Conservation (phyloP, 164 flowering plant genomes). For the Tetracentron sinense region DNA sequence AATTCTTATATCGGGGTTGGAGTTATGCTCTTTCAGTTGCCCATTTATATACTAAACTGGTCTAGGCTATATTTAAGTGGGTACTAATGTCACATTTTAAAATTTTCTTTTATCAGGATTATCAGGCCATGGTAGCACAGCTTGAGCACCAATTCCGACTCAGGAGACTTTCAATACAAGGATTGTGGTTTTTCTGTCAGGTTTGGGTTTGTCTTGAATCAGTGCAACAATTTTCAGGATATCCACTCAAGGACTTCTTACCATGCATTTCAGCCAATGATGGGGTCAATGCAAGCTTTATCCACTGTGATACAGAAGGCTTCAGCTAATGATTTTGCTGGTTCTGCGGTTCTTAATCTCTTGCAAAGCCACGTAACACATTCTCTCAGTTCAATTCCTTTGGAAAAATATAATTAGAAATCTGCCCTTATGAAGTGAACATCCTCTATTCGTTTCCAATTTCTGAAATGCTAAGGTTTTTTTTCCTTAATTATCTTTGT, state of each 20-base stretch:
- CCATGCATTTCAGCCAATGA: conserved; percentile 63
- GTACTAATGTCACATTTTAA: not conserved
- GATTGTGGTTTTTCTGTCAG: conserved; percentile 98
- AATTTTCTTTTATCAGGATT: conserved; percentile 54
- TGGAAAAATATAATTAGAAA: not conserved
- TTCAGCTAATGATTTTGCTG: conserved; percentile 51
- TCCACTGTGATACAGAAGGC: conserved; percentile 69
- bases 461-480: not conserved
- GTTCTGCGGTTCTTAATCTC: conserved; percentile 91
- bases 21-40: not conserved
- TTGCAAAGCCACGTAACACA: conserved; percentile 80
- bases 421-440: not conserved
- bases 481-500: not conserved
- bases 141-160: conserved; percentile 96
- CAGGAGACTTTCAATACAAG: conserved; percentile 90
- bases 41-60: not conserved
- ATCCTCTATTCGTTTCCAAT: not conserved
- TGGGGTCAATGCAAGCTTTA: conserved; percentile 88
- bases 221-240: not conserved
- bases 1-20: no score
- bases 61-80: not conserved
- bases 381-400: not conserved
- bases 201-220: conserved; percentile 30
- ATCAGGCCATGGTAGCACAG: conserved; percentile 96
- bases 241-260: conserved; percentile 4